Evolutionary conservation across 2,329 filamentous ascomycete species (phyloP), one percentile per base, ranked within the genome.

Genomic region (Mollisiaceae sp.): DNA sequence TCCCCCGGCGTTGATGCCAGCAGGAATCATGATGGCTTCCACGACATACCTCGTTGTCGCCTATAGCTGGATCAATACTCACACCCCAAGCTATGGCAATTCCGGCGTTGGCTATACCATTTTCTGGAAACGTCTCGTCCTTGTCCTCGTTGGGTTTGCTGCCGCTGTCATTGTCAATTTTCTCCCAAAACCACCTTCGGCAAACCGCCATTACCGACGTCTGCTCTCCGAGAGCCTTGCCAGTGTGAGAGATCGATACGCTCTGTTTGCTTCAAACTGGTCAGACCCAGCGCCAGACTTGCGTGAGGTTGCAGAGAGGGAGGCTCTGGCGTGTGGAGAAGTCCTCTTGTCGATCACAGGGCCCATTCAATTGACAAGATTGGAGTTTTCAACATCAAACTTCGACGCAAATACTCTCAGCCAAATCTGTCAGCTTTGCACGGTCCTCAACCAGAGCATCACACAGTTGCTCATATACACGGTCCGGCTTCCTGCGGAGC

Each of bases 1-100:
- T n/a, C 11, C 20, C n/a, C 47, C 20, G 2, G 47, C 47, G 2
- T 6, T 22, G n/a, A 52, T 52, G 20, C 14, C 9, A 4, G 24
- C 47, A 11, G 47, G n/a, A 27, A 27, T 52, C 11, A 27, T 52
- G n/a, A 22, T 22, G 20, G 24, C 24, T 22, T 4, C 47, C 20
- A 52, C 47, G 11, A 22, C 24, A n/a, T 52, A 52, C n/a, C 47
- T 52, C 14, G 47, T 52, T 12, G 47, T 52, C n/a, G 47, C 20
- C 2, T 52, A 52, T n/a, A 52, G 47, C n/a, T 52, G 38, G 38
- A 41, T 41, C 38, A 41, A 41, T 9, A 41, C 38, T 18, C 38
- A 41, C 12, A 41, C 15, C 3, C 38, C 38, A 41, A 41, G 38
- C 38, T 41, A 41, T 9, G 38, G 38, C 38, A 41, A 41, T 9